Evolutionary conservation across 345 rosid species (phyloP).

Genomic region (Melastoma malabathricum): DNA sequence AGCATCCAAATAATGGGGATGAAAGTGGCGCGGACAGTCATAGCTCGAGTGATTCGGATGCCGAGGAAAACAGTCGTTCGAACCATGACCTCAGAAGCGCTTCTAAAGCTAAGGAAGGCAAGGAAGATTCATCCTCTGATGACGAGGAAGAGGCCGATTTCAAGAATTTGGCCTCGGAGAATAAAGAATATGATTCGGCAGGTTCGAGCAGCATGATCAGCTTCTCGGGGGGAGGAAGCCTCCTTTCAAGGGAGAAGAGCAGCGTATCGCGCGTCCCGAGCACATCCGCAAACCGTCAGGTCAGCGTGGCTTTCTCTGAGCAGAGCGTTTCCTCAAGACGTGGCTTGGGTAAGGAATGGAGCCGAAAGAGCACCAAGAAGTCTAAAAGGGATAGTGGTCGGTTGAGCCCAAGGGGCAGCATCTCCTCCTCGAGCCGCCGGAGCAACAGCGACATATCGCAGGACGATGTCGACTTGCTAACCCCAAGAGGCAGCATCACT

Average conservation of each 20-base stretch:
- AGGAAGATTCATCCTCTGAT: not conserved
- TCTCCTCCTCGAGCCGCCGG: not conserved
- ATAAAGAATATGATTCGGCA: not conserved
- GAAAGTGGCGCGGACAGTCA: not conserved
- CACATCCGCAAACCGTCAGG: not conserved
- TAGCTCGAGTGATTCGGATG: not conserved
- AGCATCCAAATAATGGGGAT: not conserved
- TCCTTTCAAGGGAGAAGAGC: not conserved
- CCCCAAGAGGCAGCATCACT: not conserved
- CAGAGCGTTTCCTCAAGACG: constrained; percentile 1
- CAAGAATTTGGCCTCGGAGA: too few relatives aligned
- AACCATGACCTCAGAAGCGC: not conserved
- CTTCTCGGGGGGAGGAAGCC: not conserved
- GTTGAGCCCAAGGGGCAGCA: constrained; percentile 1
- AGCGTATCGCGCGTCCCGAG: constrained; percentile 3
- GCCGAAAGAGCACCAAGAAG: constrained; percentile 2
- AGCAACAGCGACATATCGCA: not conserved
- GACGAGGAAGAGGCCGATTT: constrained; percentile 2
- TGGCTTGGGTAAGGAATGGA: not conserved
- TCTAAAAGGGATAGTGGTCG: not conserved
- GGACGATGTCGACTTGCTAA: not conserved
- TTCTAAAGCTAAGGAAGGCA: not conserved
- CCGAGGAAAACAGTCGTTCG: not conserved
- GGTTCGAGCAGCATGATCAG: constrained; percentile 8
- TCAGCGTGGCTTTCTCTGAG: not conserved